phyloP scores from a whole-genome alignment of 2,329 filamentous ascomycete species.

The Cercospora beticola region DNA sequence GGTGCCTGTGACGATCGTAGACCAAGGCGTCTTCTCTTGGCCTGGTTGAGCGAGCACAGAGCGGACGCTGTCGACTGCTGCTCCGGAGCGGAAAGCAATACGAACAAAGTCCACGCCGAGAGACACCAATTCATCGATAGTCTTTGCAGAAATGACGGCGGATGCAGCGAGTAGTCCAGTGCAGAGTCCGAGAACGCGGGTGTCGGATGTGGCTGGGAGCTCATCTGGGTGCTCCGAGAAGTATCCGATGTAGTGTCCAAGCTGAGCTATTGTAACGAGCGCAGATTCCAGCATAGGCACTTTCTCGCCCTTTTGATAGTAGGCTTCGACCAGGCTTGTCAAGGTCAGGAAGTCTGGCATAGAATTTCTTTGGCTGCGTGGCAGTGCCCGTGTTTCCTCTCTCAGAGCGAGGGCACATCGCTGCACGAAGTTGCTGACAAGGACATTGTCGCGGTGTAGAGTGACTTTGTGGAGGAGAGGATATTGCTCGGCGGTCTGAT shows the following conservation, averaged over 20 bases:
- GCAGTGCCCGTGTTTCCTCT: slow-evolving; percentile 59
- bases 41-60: slow-evolving; percentile 53
- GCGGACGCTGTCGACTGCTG: slow-evolving; percentile 45
- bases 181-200: slow-evolving; percentile 63
- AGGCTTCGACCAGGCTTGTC: slow-evolving; percentile 64
- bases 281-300: slow-evolving; percentile 64
- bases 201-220: slow-evolving; percentile 50
- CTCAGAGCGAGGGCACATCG: slow-evolving; percentile 58
- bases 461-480: slow-evolving; percentile 55
- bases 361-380: slow-evolving; percentile 56
- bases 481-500: slow-evolving; percentile 69
- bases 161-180: slow-evolving; percentile 69
- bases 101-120: slow-evolving; percentile 64
- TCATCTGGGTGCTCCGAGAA: slow-evolving; percentile 56
- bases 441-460: slow-evolving; percentile 54
- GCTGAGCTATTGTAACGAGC: slow-evolving; percentile 63
- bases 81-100: slow-evolving; percentile 65
- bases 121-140: slow-evolving; percentile 60
- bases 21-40: slow-evolving; percentile 63
- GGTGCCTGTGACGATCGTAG: slow-evolving; percentile 61
- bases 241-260: slow-evolving; percentile 68
- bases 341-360: slow-evolving; percentile 64
- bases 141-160: slow-evolving; percentile 63
- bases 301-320: slow-evolving; percentile 58
- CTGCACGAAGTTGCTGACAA: slow-evolving; percentile 63